These are phyloP conservation scores for Amanita rimosa DNA, from an alignment of 768 basidiomycete species.

Conservation along the genomic window DNA sequence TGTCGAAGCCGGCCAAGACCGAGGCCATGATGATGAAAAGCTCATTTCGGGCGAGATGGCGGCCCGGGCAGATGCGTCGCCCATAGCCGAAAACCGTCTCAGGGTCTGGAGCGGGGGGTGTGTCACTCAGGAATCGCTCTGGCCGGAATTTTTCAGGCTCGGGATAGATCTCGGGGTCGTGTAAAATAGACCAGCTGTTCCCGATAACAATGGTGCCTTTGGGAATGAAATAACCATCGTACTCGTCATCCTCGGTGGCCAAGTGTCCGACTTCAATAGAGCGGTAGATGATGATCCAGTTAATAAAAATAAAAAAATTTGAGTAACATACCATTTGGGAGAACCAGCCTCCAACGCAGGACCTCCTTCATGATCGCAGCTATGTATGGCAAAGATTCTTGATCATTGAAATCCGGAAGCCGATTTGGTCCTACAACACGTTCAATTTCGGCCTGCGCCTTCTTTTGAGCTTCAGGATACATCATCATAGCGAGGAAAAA, in stretches of 20 bases:
- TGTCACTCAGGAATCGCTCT: slow-evolving; percentile 9
- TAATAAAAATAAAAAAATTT: not conserved
- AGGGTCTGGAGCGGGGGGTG: too few relatives aligned
- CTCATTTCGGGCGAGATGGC: slow-evolving; percentile 20
- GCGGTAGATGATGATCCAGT: not conserved
- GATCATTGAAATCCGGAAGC: slow-evolving; percentile 5
- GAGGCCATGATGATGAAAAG: slow-evolving; percentile 18
- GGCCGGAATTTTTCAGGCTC: slow-evolving; percentile 18
- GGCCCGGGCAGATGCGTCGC: slow-evolving; percentile 21
- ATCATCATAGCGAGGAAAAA: slow-evolving; percentile 2
- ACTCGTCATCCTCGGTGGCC: slow-evolving; percentile 6
- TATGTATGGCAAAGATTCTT: not conserved
- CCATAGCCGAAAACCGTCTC: not conserved
- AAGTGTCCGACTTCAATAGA: slow-evolving; percentile 1
- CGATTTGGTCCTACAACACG: not conserved
- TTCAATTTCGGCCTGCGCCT: slow-evolving; percentile 2
- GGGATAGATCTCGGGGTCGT: slow-evolving; percentile 13
- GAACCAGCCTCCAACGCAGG: not conserved
- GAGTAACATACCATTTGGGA: not conserved
- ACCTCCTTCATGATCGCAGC: not conserved
- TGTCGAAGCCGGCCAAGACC: slow-evolving; percentile 17
- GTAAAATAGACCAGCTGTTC: slow-evolving; percentile 13
- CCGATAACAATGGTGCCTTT: slow-evolving; percentile 9
- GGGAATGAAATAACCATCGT: slow-evolving; percentile 8
- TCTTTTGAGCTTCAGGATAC: slow-evolving; percentile 6